Conservation (phyloP, 2,329 filamentous ascomycete species). For the Diplocarpon rosae region DNA sequence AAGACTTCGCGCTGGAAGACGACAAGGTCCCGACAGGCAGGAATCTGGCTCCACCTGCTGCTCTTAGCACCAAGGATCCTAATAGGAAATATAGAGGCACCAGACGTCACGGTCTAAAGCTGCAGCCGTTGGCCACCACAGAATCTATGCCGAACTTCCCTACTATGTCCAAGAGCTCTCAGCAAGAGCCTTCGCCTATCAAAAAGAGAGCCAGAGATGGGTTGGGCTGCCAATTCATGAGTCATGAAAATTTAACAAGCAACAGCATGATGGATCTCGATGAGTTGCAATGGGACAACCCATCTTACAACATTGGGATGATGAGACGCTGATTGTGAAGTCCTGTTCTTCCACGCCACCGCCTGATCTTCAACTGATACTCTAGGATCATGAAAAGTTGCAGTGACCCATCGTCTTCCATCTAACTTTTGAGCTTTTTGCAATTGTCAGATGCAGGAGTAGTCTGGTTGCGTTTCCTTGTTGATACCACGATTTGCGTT, state of each 20-base stretch:
- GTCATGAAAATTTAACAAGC: constrained; percentile 5
- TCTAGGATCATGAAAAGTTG: too few relatives aligned
- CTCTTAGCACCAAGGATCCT: constrained; percentile 9
- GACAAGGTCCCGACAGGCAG: constrained; percentile 6
- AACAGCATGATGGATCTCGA: constrained; percentile 19
- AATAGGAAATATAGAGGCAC: constrained; percentile 5
- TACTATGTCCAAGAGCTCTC: neutral
- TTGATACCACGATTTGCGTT: too few relatives aligned
- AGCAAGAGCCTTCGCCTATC: neutral
- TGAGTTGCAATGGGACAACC: constrained; percentile 20
- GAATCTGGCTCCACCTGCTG: neutral
- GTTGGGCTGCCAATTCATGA: constrained; percentile 1
- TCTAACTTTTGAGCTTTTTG: too few relatives aligned
- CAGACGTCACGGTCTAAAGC: constrained; percentile 1
- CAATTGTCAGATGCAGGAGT: too few relatives aligned
- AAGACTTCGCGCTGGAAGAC: constrained; percentile 2
- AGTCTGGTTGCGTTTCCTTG: too few relatives aligned
- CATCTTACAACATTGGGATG: constrained; percentile 16
- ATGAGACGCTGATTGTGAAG: constrained; percentile 1
- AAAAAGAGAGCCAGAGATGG: neutral
- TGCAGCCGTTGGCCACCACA: neutral
- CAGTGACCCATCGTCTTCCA: too few relatives aligned
- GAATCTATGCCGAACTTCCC: constrained; percentile 6
- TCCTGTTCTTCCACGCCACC: too few relatives aligned
- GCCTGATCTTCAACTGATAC: too few relatives aligned